Evolutionary conservation across 192 early-diverging fungal species (phyloP), one percentile per base, ranked within the genome.

Genomic region (Coemansia umbellata): DNA sequence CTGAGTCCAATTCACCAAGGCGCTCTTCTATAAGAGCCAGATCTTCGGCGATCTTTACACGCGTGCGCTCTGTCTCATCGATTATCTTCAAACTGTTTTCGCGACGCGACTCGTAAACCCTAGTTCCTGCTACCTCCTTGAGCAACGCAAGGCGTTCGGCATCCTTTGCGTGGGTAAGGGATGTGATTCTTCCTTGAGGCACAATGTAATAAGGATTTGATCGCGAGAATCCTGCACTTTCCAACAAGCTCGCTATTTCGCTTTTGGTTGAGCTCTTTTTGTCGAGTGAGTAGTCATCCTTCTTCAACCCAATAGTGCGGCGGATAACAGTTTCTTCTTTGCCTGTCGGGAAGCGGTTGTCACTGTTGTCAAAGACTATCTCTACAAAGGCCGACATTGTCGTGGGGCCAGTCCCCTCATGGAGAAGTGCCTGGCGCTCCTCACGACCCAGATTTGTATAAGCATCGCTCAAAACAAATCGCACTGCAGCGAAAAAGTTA

Each of bases 171-270:
- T 94, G 94, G 13, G 94, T 97, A 41, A 99, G 79, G 1, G 88
- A 86, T 14, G 85, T 95, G 39, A 99, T 86, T 0, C 74, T 80
- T 30, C 96, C 96, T 74, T 99, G 96, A 2, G 96, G 96, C 21
- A 99, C 94, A 78, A 99, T 95, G 52, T 96, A 97, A 73, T 96
- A 99, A 10, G 96, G 96, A 64, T 99, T 99, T 18, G 96, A 90
- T 37, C 89, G 74, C 11, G 94, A 96, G 55, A 99, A 96, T 4
- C 96, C 96, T 19, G 94, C 94, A 63, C 85, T 89, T 70, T 99
- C 96, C 19, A 99, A 69, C 54, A 99, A 77, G 56, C 88, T 96
- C 82, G 89, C 84, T 2, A 99, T 92, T 56, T 97, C 96, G 26
- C 81, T 58, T 73, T 93, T 94, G 35, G 89, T 97, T 39, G 89